phyloP scores from a whole-genome alignment of 2,329 filamentous ascomycete species.

The Aspergillus aculeatinus region DNA sequence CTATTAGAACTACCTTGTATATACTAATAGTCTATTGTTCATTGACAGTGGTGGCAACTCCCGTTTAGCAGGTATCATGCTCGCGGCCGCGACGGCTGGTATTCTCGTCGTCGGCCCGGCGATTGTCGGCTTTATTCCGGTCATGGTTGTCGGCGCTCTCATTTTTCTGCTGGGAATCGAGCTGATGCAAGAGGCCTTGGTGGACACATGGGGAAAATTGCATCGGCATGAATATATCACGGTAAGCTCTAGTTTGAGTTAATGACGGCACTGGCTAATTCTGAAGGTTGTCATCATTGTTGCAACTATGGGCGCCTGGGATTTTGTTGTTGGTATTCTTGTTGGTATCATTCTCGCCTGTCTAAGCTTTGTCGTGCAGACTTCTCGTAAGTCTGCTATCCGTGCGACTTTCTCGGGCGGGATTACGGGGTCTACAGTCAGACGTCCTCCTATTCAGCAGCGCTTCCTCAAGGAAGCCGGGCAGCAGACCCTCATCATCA shows the following conservation, averaged over 20 bases:
- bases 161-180: conserved; percentile 96
- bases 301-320: conserved; percentile 91
- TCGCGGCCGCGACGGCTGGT: conserved; percentile 75
- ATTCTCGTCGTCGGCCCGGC: conserved; percentile 83
- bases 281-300: conserved; percentile 76
- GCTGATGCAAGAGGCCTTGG: conserved; percentile 81
- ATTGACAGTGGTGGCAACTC: conserved; percentile 88
- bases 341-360: conserved; percentile 90
- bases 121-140: conserved; percentile 89
- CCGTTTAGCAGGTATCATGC: conserved; percentile 78
- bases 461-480: conserved; percentile 83
- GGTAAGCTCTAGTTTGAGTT: conserved; percentile 45
- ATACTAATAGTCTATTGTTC: conserved; percentile 96
- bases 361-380: conserved; percentile 85
- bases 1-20: conserved; percentile 90
- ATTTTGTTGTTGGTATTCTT: conserved; percentile 93
- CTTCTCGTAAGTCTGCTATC: conserved; percentile 84
- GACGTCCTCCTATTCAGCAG: conserved; percentile 84
- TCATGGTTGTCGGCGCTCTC: conserved; percentile 93
- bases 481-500: conserved; percentile 84
- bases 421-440: conserved; percentile 86
- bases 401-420: conserved; percentile 87
- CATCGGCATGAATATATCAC: conserved; percentile 86
- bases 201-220: conserved; percentile 83
- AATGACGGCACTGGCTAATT: conserved; percentile 6